Conservation (phyloP, 2,329 filamentous ascomycete species). For the Lachnellula arida region DNA sequence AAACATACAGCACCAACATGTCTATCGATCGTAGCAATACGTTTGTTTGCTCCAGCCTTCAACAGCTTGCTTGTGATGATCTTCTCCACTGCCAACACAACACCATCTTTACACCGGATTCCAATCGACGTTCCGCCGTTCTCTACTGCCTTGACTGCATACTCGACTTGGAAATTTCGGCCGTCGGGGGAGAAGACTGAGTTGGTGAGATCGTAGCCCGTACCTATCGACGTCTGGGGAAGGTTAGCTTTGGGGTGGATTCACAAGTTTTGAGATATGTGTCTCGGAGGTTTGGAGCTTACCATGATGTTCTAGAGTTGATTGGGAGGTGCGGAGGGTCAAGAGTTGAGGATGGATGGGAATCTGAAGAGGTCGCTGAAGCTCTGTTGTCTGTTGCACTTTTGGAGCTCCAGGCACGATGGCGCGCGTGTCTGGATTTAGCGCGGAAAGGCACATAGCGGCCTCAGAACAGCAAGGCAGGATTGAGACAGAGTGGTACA, state of each 20-base stretch:
- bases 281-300: constrained; percentile 20
- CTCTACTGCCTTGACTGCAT: constrained; percentile 97
- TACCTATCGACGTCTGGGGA: constrained; percentile 93
- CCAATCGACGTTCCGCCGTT: constrained; percentile 95
- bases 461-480: not conserved
- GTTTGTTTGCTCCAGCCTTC: constrained; percentile 93
- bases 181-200: constrained; percentile 99
- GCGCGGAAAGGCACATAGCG: constrained; percentile 1
- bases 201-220: constrained; percentile 98
- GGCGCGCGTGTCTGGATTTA: constrained; percentile 26
- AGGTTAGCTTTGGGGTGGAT: constrained; percentile 18
- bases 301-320: constrained; percentile 28
- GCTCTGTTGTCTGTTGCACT: constrained; percentile 21
- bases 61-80: constrained; percentile 91
- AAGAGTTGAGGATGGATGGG: constrained; percentile 10
- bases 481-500: no score
- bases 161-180: constrained; percentile 98
- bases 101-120: constrained; percentile 94
- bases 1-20: constrained; percentile 83
- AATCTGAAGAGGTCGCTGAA: constrained; percentile 14
- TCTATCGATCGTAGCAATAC: constrained; percentile 90
- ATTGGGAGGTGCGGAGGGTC: constrained; percentile 4
- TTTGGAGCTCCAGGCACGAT: constrained; percentile 29
- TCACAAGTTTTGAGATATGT: not conserved
- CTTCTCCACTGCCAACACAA: constrained; percentile 95